phyloP scores from a whole-genome alignment of 106 monocot species.

The Allium cepa region DNA sequence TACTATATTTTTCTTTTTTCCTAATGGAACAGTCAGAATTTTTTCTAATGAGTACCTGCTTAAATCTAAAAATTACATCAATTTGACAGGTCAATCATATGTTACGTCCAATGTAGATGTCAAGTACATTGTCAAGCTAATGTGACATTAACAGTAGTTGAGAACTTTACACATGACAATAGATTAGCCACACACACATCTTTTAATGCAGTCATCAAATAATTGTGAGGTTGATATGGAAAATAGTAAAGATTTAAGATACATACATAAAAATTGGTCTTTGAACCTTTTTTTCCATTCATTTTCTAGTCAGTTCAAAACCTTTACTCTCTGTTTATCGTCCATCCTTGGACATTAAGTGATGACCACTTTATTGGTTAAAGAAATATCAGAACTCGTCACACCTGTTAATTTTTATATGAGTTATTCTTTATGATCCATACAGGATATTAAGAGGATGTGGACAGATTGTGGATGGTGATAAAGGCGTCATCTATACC shows the following conservation, averaged over 20 bases:
- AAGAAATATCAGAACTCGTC: neutral
- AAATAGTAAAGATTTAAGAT: neutral
- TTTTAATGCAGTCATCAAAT: no score
- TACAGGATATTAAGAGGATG: slow-evolving; percentile 34
- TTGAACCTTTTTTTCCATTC: neutral
- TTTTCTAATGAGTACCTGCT: neutral
- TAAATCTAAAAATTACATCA: neutral
- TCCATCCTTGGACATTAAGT: neutral
- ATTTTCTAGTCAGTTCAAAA: neutral
- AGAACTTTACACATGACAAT: no score
- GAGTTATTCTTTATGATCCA: slow-evolving; percentile 24
- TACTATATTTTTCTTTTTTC: neutral
- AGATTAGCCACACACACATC: no score
- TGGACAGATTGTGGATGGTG: slow-evolving; percentile 84
- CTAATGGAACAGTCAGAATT: neutral
- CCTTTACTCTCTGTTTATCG: neutral
- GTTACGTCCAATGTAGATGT: no score
- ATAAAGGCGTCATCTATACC: slow-evolving; percentile 71
- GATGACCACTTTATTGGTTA: neutral
- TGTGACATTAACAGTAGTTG: no score
- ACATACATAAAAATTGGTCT: neutral
- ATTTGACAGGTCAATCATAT: neutral
- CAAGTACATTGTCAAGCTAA: no score
- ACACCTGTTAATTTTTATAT: neutral
- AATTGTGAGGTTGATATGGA: neutral